Base-by-base conservation (phyloP, 2,329 filamentous ascomycete species). In the Colletotrichum truncatum region DNA sequence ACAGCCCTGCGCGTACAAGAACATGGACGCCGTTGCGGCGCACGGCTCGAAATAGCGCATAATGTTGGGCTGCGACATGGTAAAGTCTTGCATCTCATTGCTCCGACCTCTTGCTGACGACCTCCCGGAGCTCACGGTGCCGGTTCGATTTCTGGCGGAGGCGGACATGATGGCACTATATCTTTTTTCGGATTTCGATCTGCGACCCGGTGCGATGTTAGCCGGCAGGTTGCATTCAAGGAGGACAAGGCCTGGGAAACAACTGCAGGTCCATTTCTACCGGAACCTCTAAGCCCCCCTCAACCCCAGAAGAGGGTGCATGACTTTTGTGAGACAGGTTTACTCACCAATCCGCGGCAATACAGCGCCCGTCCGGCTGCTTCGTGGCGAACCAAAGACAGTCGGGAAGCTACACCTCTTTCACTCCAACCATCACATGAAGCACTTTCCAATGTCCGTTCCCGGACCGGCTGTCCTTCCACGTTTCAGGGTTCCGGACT, bases 21-120 rank as follows among this genome's bases (percentile, higher is more conserved):
- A 91, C 82, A 96, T 92, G 23, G 93, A 93, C 2, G 92, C 93
- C 4, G 96, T 98, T 28, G 96, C 94, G 16, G 94, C 93, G 77
- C 93, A 97, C 63, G 96, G 92, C 71, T 96, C 92, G 71, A 98
- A 93, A 67, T 89, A 86, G 70, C 82, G 84, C 68, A 81, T 75
- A 23, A 84, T 77, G 57, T 82, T 78, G 58, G 78, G 80, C 43
- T 83, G 75, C 61, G 85, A 81, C 82, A 87, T 84, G 62, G 81
- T 79, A 73, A 85, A 85, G 73, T 89, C 84, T 75, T 82, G 81
- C 72, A 82, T 75, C 73, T 83, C 79, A 28, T 77, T 73, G 62
- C 77, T 72, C 65, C 78, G 79, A 56, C 80, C 81, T 70, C 82
- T 85, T 51, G 60, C 41, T 52, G 84, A 86, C 36, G 85, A 84